A percentile compares a stretch with the other conserved stretches of the same genome.
These are phyloP conservation scores for Pouteria glomerata DNA, from an alignment of 148 eudicot species.

Conservation along the genomic window DNA sequence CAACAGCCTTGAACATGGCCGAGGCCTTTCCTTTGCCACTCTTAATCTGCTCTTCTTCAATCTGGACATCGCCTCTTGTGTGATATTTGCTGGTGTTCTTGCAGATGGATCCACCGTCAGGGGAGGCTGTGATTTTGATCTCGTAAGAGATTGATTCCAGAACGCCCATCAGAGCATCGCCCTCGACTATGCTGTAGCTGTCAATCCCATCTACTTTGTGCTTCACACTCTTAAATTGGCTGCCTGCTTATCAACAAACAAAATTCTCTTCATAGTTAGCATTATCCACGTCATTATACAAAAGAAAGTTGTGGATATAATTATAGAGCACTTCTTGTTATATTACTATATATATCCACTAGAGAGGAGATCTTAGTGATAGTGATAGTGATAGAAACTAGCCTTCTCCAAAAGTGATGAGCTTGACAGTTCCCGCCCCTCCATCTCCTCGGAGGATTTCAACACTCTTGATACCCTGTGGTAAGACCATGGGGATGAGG, in stretches of 20 bases:
- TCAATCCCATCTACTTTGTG: neutral
- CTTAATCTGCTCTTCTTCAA: constrained; percentile 11
- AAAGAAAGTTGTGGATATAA: no score
- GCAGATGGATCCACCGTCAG: constrained; percentile 11
- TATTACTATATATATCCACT: no score
- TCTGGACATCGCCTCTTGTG: constrained; percentile 3
- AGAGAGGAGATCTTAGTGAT: no score
- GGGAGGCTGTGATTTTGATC: neutral
- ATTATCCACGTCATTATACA: no score
- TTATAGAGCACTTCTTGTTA: no score
- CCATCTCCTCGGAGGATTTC: constrained; percentile 18
- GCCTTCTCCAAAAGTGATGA: constrained; percentile 21
- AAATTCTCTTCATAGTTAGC: no score
- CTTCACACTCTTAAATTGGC: neutral
- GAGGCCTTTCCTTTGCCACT: neutral
- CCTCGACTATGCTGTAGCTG: constrained; percentile 10
- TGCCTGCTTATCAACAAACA: neutral
- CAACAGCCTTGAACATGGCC: constrained; percentile 11
- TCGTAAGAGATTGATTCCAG: constrained; percentile 4
- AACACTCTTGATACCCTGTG: constrained; percentile 15
- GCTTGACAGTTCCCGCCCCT: constrained; percentile 17
- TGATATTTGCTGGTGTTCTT: constrained; percentile 6
- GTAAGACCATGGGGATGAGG: constrained; percentile 21
- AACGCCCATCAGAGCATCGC: neutral
- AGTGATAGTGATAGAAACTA: neutral